Evolutionary conservation across 495 filamentous ascomycete species (phyloP).

Genomic region (Hyaloscypha finlandica): DNA sequence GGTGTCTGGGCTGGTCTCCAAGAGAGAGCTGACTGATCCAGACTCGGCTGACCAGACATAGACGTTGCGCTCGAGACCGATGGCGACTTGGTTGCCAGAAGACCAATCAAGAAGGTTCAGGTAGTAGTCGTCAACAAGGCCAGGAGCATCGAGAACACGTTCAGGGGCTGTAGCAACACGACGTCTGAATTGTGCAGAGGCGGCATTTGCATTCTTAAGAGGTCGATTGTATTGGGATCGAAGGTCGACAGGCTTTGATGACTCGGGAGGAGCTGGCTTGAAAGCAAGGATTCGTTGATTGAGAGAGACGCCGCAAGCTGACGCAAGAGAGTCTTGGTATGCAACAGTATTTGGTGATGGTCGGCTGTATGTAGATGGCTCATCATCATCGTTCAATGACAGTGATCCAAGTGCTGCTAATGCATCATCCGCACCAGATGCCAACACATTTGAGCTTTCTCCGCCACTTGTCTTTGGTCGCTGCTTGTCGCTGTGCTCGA

Average conservation of each 20-base stretch:
- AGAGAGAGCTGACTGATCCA: conserved; percentile 79
- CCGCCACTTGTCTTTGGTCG: conserved; percentile 67
- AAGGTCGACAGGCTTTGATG: conserved; percentile 95
- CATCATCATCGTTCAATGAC: conserved; percentile 59
- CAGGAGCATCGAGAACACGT: conserved; percentile 95
- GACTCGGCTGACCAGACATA: conserved; percentile 99
- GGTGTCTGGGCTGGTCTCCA: conserved; percentile 85
- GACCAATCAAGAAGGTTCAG: conserved; percentile 98
- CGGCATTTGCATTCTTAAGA: conserved; percentile 71
- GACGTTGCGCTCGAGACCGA: conserved; percentile 93
- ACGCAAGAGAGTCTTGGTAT: conserved; percentile 89
- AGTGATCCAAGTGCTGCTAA: conserved; percentile 77
- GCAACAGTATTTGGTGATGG: conserved; percentile 84
- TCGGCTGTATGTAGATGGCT: conserved; percentile 61
- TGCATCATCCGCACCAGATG: conserved; percentile 74
- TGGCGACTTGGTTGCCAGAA: conserved; percentile 94
- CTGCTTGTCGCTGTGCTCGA: conserved; percentile 61
- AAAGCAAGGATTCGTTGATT: conserved; percentile 97
- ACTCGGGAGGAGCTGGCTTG: conserved; percentile 96
- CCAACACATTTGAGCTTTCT: conserved; percentile 71
- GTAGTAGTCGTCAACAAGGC: conserved; percentile 97
- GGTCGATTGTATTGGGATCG: conserved; percentile 98
- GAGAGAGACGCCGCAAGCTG: conserved; percentile 88
- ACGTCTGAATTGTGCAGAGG: conserved; percentile 81
- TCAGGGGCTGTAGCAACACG: conserved; percentile 93